These are phyloP conservation scores for Metschnikowia henanensis DNA, from an alignment of 805 yeast genomes.

Conservation along the genomic window DNA sequence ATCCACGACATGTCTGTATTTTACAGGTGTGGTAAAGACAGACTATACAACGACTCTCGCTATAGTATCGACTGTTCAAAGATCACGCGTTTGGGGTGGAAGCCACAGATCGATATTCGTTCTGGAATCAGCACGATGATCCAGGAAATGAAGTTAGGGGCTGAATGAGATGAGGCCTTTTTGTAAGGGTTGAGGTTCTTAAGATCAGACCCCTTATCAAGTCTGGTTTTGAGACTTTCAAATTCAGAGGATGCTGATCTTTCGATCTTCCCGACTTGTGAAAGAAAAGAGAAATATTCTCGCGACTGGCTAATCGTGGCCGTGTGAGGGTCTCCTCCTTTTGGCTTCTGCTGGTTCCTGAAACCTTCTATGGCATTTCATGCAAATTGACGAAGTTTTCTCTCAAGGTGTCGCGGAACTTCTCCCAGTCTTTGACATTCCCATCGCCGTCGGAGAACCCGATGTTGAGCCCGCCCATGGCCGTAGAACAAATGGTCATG, in stretches of 20 bases:
- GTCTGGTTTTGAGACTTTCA: too few relatives aligned
- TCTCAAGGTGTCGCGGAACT: constrained; percentile 3
- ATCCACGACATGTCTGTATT: constrained; percentile 8
- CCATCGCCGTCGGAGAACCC: constrained; percentile 7
- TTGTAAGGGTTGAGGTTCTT: too few relatives aligned
- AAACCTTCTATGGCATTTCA: neutral
- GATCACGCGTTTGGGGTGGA: constrained; percentile 33
- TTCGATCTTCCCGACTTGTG: too few relatives aligned
- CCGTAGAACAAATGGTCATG: constrained; percentile 11
- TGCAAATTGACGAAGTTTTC: constrained; percentile 2
- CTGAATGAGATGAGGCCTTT: neutral
- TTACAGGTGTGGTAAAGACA: constrained; percentile 27
- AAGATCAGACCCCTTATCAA: too few relatives aligned
- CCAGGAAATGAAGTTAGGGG: neutral
- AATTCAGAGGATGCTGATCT: too few relatives aligned
- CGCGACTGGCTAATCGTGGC: too few relatives aligned
- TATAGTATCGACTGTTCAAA: constrained; percentile 27
- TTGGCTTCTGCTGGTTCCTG: too few relatives aligned
- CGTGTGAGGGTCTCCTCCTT: too few relatives aligned
- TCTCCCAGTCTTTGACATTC: constrained; percentile 8
- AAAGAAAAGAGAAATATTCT: too few relatives aligned
- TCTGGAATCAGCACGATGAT: constrained; percentile 19
- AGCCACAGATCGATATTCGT: constrained; percentile 20
- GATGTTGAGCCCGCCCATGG: constrained; percentile 9
- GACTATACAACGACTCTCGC: constrained; percentile 34